Conservation (phyloP, 148 eudicot species). For the Gaultheria prostrata region DNA sequence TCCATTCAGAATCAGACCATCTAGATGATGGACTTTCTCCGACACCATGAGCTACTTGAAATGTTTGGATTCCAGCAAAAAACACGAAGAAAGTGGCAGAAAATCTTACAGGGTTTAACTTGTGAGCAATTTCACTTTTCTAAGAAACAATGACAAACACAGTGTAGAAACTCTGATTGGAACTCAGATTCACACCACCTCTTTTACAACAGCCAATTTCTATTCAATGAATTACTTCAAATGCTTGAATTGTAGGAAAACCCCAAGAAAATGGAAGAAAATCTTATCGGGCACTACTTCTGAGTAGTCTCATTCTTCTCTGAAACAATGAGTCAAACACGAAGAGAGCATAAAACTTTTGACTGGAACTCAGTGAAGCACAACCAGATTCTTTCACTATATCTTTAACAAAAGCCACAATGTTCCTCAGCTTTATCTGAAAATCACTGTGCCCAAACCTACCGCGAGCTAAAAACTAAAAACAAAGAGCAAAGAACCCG, state of each 20-base stretch:
- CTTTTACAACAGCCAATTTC: neutral
- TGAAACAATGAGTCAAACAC: constrained; percentile 1
- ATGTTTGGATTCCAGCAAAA: too few species aligned
- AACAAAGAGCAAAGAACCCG: neutral
- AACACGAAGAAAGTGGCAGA: too few species aligned
- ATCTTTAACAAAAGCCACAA: constrained; percentile 20
- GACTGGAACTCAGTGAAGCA: constrained; percentile 5
- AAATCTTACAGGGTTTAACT: neutral
- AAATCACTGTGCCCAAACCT: neutral
- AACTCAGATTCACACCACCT: neutral
- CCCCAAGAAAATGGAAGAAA: neutral
- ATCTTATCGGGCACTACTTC: neutral
- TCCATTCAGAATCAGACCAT: constrained; percentile 93
- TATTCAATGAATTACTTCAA: neutral
- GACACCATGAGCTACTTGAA: constrained; percentile 14
- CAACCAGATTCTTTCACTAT: neutral
- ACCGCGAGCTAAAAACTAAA: neutral
- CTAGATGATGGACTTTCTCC: constrained; percentile 55
- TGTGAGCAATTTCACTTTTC: neutral
- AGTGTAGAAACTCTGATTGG: neutral
- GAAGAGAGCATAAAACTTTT: constrained; percentile 17
- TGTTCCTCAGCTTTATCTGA: neutral
- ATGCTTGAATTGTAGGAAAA: neutral
- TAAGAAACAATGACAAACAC: neutral
- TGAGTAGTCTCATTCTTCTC: constrained; percentile 19